Conservation (phyloP, 2,329 filamentous ascomycete species). For the Capronia americana region DNA sequence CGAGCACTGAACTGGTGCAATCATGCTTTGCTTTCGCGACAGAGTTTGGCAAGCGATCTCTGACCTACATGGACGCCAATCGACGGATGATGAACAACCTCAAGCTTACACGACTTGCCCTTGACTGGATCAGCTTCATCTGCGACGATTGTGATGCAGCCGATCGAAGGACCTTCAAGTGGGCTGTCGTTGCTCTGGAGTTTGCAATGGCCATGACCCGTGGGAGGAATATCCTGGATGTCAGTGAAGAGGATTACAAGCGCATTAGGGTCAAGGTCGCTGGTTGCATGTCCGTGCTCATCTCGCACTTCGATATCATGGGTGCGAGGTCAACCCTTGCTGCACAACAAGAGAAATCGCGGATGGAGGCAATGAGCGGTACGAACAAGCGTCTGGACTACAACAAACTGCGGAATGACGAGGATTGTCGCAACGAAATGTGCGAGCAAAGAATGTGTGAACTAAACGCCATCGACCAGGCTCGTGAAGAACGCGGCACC, state of each 20-base stretch:
- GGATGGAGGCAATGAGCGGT: conserved; percentile 78
- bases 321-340: conserved; percentile 91
- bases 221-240: conserved; percentile 87
- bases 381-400: conserved; percentile 77
- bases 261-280: conserved; percentile 85
- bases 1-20: conserved; percentile 95
- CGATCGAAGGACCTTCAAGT: conserved; percentile 94
- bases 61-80: conserved; percentile 95
- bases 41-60: conserved; percentile 93
- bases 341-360: conserved; percentile 90
- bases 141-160: conserved; percentile 95
- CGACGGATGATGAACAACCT: conserved; percentile 96
- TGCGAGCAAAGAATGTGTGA: conserved; percentile 76
- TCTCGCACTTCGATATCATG: conserved; percentile 99
- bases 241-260: conserved; percentile 86
- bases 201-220: conserved; percentile 98
- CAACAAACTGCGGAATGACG: conserved; percentile 75
- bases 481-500: conserved; percentile 77
- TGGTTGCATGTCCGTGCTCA: conserved; percentile 95
- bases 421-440: conserved; percentile 79
- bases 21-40: conserved; percentile 99
- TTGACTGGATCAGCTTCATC: conserved; percentile 98
- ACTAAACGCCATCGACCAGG: conserved; percentile 77
- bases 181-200: conserved; percentile 93
- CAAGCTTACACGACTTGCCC: conserved; percentile 87